Evolutionary conservation across 306 rosid genomes (phyloP), one percentile per base, ranked within the genome.

Genomic region (Astragalus membranaceus): DNA sequence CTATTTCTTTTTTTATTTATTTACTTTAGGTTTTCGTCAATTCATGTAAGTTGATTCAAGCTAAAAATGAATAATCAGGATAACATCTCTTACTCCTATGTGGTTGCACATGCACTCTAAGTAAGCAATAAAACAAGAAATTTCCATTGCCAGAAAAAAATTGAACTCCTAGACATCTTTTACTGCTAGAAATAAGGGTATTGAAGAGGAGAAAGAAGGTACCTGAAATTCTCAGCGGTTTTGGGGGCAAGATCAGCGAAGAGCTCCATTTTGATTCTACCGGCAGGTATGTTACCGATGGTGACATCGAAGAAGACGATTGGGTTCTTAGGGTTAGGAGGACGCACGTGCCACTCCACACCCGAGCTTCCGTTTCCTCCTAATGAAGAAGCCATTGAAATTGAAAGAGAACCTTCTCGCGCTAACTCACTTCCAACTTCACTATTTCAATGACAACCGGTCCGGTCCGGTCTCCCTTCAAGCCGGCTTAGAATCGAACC

Each of bases 201-300:
- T 13, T 13, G 29, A 13, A 1, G 6, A 20, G 32, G n/a, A 42
- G 35, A 9, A 35, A 11, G 2, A 39, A 3, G 0, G 32, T 26
- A 72, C 97, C 97, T 85, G 92, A 94, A 94, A 70, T 94, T 94
- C 51, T 88, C 98, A 5, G 98, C 95, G 61, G 92, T 88, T 80
- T 85, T 88, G 64, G 98, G 97, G 69, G 92, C 79, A 51, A 94
- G 87, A 73, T 94, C 97, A 13, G 97, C 98, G 87, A 94, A 94
- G 62, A 94, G 97, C 83, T 94, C 98, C 98, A 94, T 90, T 88
- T 90, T 90, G 88, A 94, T 94, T 64, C 98, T 91, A 32, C 98
- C 98, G 0, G 97, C 97, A 0, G 98, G 95, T n/a, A 94, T 88
- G 80, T 84, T 85, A 49, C 98, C 98, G 84, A 94, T 94, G 77